These are phyloP conservation scores for Metarhizium brunneum DNA, from an alignment of 2,329 filamentous ascomycete species.

Conservation along the genomic window DNA sequence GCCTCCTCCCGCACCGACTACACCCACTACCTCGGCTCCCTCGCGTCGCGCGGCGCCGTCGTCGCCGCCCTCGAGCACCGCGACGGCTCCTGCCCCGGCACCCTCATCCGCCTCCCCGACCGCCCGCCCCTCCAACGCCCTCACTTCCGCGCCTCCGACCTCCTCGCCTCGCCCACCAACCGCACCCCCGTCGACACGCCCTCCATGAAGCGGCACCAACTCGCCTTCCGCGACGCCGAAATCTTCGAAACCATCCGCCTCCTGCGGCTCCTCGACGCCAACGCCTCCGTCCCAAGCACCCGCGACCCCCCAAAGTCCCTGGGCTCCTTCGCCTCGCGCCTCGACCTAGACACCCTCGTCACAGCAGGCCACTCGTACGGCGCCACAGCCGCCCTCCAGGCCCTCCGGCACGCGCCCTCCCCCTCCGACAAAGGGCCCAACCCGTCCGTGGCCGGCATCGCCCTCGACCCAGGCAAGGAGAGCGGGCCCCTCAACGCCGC, in stretches of 20 bases:
- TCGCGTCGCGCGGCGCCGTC: conserved; percentile 39
- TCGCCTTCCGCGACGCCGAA: conserved; percentile 41
- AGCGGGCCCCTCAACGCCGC: conserved; percentile 53
- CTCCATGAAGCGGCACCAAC: conserved; percentile 34
- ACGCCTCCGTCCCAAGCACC: conserved; percentile 30
- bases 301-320: conserved; percentile 38
- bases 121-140: conserved; percentile 19
- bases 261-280: conserved; percentile 28
- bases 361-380: conserved; percentile 58
- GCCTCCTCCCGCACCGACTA: conserved; percentile 42
- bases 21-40: conserved; percentile 39
- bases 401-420: conserved; percentile 36
- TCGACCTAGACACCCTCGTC: conserved; percentile 44
- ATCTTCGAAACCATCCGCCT: conserved; percentile 35
- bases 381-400: conserved; percentile 53
- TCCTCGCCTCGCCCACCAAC: conserved; percentile 12
- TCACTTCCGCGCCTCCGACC: conserved; percentile 26
- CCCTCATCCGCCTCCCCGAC: conserved; percentile 24
- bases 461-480: conserved; percentile 57
- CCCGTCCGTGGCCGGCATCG: conserved; percentile 45
- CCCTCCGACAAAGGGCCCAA: conserved; percentile 14
- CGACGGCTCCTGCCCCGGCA: conserved; percentile 40
- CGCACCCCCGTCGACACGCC: conserved; percentile 22
- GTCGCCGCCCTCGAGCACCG: conserved; percentile 43
- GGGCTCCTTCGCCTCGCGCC: conserved; percentile 38